Evolutionary conservation across 345 rosid genomes (phyloP).

Genomic region (Cardamine chenopodiifolia): DNA sequence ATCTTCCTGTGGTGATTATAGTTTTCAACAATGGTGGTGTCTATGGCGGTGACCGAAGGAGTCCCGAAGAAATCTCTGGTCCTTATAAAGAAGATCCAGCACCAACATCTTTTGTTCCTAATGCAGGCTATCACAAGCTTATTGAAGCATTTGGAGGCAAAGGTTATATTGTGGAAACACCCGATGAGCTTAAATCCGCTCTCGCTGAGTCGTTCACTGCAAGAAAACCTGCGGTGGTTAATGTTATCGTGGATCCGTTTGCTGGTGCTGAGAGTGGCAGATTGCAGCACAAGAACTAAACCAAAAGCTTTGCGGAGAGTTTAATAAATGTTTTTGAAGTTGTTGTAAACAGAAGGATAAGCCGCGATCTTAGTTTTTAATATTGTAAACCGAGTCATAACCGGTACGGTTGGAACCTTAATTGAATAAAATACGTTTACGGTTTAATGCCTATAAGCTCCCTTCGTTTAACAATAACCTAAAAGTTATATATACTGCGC

Average conservation of each 20-base stretch:
- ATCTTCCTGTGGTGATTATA: slow-evolving; percentile 85
- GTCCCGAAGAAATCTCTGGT: slow-evolving; percentile 77
- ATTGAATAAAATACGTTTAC: slow-evolving; percentile 22
- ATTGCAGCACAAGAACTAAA: slow-evolving; percentile 89
- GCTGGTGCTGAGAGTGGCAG: slow-evolving; percentile 99
- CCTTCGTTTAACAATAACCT: slow-evolving; percentile 4
- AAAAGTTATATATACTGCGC: background rate
- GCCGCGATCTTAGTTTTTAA: background rate
- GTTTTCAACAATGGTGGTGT: slow-evolving; percentile 99
- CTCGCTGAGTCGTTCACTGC: slow-evolving; percentile 76
- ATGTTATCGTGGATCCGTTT: slow-evolving; percentile 79
- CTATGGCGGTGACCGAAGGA: slow-evolving; percentile 93
- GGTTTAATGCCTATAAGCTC: background rate
- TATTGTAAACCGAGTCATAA: slow-evolving; percentile 12
- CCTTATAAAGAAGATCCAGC: slow-evolving; percentile 93
- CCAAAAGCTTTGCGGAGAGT: slow-evolving; percentile 22
- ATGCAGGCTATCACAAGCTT: slow-evolving; percentile 78
- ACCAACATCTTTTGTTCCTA: slow-evolving; percentile 92
- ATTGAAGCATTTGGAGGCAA: slow-evolving; percentile 94
- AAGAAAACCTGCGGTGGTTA: slow-evolving; percentile 78
- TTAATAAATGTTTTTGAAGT: background rate
- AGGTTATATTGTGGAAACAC: slow-evolving; percentile 86
- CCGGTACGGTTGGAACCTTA: slow-evolving; percentile 4
- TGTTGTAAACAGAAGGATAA: background rate
- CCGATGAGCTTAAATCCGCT: slow-evolving; percentile 76